These are phyloP conservation scores for Candida orba DNA, from an alignment of 805 yeast species.

Conservation along the genomic window DNA sequence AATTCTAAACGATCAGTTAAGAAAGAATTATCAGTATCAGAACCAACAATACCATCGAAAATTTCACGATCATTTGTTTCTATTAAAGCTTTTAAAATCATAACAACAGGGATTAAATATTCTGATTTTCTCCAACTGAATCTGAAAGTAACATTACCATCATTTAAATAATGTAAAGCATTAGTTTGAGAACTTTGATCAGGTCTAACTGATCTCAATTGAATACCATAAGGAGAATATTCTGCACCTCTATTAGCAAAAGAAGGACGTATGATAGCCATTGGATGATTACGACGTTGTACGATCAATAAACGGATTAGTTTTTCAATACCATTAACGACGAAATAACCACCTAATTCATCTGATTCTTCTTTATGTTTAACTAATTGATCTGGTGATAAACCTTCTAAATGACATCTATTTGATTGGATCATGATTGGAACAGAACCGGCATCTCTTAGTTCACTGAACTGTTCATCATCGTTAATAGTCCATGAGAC, in stretches of 20 bases:
- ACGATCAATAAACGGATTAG: slow-evolving; percentile 95
- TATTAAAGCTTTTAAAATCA: slow-evolving; percentile 83
- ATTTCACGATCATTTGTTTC: slow-evolving; percentile 93
- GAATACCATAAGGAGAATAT: slow-evolving; percentile 86
- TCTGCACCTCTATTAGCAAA: slow-evolving; percentile 91
- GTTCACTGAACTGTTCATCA: slow-evolving; percentile 73
- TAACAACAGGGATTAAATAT: slow-evolving; percentile 85
- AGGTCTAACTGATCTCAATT: slow-evolving; percentile 88
- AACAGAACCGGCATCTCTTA: slow-evolving; percentile 84
- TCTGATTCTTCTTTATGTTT: slow-evolving; percentile 81
- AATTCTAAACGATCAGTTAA: slow-evolving; percentile 96
- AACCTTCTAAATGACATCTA: slow-evolving; percentile 81
- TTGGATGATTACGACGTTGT: slow-evolving; percentile 95
- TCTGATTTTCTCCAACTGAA: slow-evolving; percentile 97
- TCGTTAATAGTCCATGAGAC: slow-evolving; percentile 83
- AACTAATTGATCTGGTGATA: slow-evolving; percentile 80
- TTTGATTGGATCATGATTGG: slow-evolving; percentile 90
- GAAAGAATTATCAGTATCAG: slow-evolving; percentile 82
- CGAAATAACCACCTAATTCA: slow-evolving; percentile 94
- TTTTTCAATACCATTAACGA: slow-evolving; percentile 92
- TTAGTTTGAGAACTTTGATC: slow-evolving; percentile 98
- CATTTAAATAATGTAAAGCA: slow-evolving; percentile 90
- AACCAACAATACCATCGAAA: slow-evolving; percentile 92
- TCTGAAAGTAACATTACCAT: slow-evolving; percentile 94
- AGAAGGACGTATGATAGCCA: slow-evolving; percentile 95